Evolutionary conservation across 768 basidiomycete genomes (phyloP).

Genomic region (Kwoniella botswanensis): DNA sequence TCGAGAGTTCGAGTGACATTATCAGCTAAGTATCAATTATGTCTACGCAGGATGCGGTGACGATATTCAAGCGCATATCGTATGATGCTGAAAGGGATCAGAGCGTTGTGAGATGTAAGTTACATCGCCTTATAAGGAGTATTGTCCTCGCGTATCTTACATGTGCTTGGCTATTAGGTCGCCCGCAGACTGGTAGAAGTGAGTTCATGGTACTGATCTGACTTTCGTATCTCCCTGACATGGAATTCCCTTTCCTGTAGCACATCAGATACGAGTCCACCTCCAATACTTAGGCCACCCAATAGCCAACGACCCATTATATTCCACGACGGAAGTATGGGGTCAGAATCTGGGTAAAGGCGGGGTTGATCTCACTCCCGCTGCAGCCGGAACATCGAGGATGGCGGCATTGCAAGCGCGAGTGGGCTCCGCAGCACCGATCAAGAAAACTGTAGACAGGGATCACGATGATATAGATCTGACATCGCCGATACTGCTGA

Average conservation of each 20-base stretch:
- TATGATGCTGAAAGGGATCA: slow-evolving; percentile 81
- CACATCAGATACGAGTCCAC: slow-evolving; percentile 97
- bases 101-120: slow-evolving; percentile 82
- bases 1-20: too few relatives aligned
- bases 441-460: slow-evolving; percentile 28
- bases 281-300: slow-evolving; percentile 91
- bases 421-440: slow-evolving; percentile 14
- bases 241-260: slow-evolving; percentile 47
- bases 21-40: too few relatives aligned
- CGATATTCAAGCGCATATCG: slow-evolving; percentile 78
- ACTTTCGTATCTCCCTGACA: neutral
- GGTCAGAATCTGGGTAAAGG: slow-evolving; percentile 75
- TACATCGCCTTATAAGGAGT: neutral
- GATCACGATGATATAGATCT: slow-evolving; percentile 51
- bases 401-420: slow-evolving; percentile 48
- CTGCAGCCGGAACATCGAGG: slow-evolving; percentile 69
- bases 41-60: slow-evolving; percentile 73
- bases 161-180: slow-evolving; percentile 63
- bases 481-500: slow-evolving; percentile 55
- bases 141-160: neutral
- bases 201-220: slow-evolving; percentile 56
- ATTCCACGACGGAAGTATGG: slow-evolving; percentile 69
- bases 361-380: slow-evolving; percentile 76
- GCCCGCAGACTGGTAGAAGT: slow-evolving; percentile 92
- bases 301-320: slow-evolving; percentile 94